Evolutionary conservation across 2,329 filamentous ascomycete genomes (phyloP), one percentile per base, ranked within the genome.

Genomic region (Fusarium oligoseptatum): DNA sequence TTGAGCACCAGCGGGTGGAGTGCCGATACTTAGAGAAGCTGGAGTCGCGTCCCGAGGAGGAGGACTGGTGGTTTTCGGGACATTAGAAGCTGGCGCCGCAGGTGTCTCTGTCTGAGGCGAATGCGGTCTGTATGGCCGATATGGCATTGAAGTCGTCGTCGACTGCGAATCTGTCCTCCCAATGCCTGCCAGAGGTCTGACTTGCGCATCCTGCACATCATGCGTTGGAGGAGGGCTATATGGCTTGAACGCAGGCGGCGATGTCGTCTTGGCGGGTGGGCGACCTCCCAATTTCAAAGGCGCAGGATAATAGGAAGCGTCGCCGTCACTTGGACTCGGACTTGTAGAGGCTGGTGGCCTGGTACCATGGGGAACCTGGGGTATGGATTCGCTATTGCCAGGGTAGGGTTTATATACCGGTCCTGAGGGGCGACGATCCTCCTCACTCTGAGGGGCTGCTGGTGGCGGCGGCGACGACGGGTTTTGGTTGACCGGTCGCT

Each of bases 91-190:
- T 22, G 50, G 65, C 8, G 34, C 43, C 58, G 60, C 27, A 27
- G 67, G 36, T 58, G 60, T 50, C 36, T 71, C 29, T 48, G 69
- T 24, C 37, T 64, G 72, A 45, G 74, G 66, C 15, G 76, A 75
- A 20, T 75, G 68, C 9, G 78, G 80, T 48, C 77, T 74, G 36
- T 82, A 82, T 2, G 80, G 81, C 41, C 77, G 76, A 56, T 82
- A 83, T 34, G 80, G 66, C 22, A 74, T 66, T 32, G 75, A 69
- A 56, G 61, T 68, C 15, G 70, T 73, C 6, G 75, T 75, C 24
- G 77, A 76, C 36, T 77, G 77, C 29, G 76, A 71, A 39, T 68
- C 67, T 37, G 68, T 74, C 39, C 69, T 75, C 39, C 67, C 67
- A 41, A 69, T 61, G 15, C 58, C 63, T 6, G 43, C 29, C 12